These are phyloP conservation scores for Nemania abortiva DNA, from an alignment of 2,329 filamentous ascomycete species.

Conservation along the genomic window DNA sequence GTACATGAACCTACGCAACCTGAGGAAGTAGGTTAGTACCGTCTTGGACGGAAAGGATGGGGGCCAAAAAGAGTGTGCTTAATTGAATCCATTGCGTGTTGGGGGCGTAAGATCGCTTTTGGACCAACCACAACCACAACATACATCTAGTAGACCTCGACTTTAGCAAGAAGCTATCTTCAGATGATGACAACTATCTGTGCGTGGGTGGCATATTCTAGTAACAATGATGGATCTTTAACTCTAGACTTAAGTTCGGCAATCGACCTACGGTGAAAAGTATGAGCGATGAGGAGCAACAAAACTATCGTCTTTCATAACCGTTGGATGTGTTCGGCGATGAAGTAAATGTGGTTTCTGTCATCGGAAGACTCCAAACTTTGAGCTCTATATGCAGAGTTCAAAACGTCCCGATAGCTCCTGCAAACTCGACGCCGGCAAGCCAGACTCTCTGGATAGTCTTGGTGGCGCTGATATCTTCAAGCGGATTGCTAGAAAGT, in stretches of 20 bases:
- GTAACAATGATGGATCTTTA: background rate
- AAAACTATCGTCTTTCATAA: background rate
- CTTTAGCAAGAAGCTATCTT: background rate
- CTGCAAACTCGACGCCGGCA: conserved; percentile 31
- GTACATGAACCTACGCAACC: too few species aligned
- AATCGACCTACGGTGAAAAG: background rate
- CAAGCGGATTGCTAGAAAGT: conserved; percentile 24
- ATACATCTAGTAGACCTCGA: background rate
- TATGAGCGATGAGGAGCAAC: background rate
- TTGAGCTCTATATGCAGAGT: conserved; percentile 36
- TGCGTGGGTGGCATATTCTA: background rate
- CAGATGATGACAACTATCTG: background rate
- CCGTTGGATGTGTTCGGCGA: conserved; percentile 50
- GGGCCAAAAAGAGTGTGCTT: too few species aligned
- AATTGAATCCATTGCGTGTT: too few species aligned
- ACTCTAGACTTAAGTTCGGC: background rate
- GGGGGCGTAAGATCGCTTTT: background rate
- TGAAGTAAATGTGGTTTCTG: conserved; percentile 55
- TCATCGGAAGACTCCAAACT: conserved; percentile 51
- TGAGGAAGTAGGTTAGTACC: too few species aligned
- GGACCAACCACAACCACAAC: background rate
- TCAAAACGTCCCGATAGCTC: conserved; percentile 30
- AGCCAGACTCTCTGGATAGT: conserved; percentile 32
- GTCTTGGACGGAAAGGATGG: too few species aligned
- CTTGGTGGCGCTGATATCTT: conserved; percentile 25